Evolutionary conservation across 805 yeast species (phyloP), one percentile per base, ranked within the genome.

Genomic region (Candida nemodendra): DNA sequence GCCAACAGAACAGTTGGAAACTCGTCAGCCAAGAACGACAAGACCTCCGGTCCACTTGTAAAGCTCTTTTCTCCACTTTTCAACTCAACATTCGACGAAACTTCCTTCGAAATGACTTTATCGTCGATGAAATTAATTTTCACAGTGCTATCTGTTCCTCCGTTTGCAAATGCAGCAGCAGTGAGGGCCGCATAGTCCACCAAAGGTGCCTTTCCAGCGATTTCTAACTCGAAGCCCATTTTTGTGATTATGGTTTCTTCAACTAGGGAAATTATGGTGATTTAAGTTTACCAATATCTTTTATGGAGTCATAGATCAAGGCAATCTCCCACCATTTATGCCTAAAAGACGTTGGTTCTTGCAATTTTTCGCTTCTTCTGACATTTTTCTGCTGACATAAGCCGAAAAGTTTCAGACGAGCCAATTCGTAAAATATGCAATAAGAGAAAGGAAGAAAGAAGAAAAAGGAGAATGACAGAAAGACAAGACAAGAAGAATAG

Each of bases 121-220:
- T 80, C 93, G 56, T 89, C 96, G 36, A 81, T 76, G 44, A 79
- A 79, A 27, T 77, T 76, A 50, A 87, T 66, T 29, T 71, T 69
- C 48, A 88, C 71, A 15, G 83, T 61, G 27, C 66, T 71, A 5
- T 69, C 72, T 4, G 66, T 67, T 35, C 65, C 59, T 21, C 69
- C 62, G 65, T 86, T 85, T 54, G 83, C 79, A 34, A 84, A 72
- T 16, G 83, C 80, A 29, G 89, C 85, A 29, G 95, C 95, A 51
- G 86, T 79, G 44, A 89, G 65, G 13, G 80, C 78, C 5, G 86
- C 76, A 60, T 87, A 91, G 19, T 91, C 93, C 41, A 86, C 82
- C 34, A 76, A 72, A 14, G 86, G 86, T 4, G 96, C 95, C 70
- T 88, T 90, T 39, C 86, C 88, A 41, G 95, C 95, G 48, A 90